Evolutionary conservation across 768 basidiomycete species (phyloP).

Genomic region (Sarcomyxa edulis): DNA sequence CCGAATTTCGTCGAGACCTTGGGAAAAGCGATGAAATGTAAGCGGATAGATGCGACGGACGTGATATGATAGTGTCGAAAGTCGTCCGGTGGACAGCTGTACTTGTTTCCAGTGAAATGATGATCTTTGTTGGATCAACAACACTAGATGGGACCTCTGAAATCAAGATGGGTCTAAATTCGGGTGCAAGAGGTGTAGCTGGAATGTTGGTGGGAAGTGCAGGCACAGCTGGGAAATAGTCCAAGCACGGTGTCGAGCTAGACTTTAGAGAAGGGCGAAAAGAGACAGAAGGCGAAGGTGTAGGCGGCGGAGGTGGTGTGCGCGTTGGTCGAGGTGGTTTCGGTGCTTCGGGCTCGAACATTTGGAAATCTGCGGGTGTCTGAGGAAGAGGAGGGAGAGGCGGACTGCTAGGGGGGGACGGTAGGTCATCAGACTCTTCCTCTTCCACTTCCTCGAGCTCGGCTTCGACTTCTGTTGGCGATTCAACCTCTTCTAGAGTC

Average conservation of each 20-base stretch:
- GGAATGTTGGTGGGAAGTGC: constrained; percentile 42
- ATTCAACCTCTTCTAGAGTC: constrained; percentile 1
- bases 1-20: constrained; percentile 29
- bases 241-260: constrained; percentile 25
- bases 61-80: constrained; percentile 59
- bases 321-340: constrained; percentile 28
- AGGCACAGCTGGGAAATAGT: constrained; percentile 43
- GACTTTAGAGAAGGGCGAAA: constrained; percentile 33
- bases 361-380: constrained; percentile 6
- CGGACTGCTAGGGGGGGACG: constrained; percentile 37
- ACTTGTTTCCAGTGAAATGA: constrained; percentile 73
- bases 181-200: constrained; percentile 38
- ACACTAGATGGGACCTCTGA: constrained; percentile 44
- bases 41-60: constrained; percentile 60
- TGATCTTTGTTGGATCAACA: constrained; percentile 53
- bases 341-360: constrained; percentile 11
- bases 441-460: neutral
- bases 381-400: constrained; percentile 57
- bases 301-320: constrained; percentile 17
- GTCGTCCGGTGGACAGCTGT: constrained; percentile 64
- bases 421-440: constrained; percentile 10
- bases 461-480: neutral
- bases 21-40: constrained; percentile 45
- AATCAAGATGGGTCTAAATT: constrained; percentile 65
- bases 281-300: neutral